Percentiles rank a stretch among this genome's conserved stretches.
phyloP scores from a whole-genome alignment of 2,329 filamentous ascomycete species.

The Cercospora sp. region DNA sequence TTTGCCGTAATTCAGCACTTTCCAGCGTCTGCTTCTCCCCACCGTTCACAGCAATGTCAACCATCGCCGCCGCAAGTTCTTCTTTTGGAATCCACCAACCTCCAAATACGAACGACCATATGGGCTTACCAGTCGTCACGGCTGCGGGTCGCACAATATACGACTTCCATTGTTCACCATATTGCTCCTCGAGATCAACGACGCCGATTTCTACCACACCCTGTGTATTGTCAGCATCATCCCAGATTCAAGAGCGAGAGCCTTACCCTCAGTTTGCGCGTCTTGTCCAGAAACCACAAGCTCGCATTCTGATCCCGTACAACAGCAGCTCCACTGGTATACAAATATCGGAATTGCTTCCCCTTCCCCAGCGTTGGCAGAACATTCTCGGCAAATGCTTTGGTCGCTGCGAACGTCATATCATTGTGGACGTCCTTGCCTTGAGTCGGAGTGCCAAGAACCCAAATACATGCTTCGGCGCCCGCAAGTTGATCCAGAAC shows the following conservation, averaged over 20 bases:
- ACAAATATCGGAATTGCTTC: conserved; percentile 42
- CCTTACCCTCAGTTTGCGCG: conserved; percentile 35
- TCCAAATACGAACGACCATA: conserved; percentile 15
- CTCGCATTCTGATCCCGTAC: conserved; percentile 38
- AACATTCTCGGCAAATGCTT: conserved; percentile 34
- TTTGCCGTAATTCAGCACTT: conserved; percentile 24
- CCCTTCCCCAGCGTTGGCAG: conserved; percentile 23
- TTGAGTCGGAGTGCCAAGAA: conserved; percentile 29
- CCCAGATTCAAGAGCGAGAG: background rate
- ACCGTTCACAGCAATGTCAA: conserved; percentile 27
- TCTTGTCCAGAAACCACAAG: conserved; percentile 38
- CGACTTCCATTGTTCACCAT: conserved; percentile 29
- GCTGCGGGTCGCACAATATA: conserved; percentile 31
- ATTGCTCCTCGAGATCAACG: conserved; percentile 28
- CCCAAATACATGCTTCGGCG: conserved; percentile 48
- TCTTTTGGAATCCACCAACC: conserved; percentile 26
- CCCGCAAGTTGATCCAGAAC: conserved; percentile 42
- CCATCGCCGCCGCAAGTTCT: conserved; percentile 28
- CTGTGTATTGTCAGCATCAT: conserved; percentile 6
- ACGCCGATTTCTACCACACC: conserved; percentile 35
- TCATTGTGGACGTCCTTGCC: conserved; percentile 39
- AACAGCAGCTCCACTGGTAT: conserved; percentile 38
- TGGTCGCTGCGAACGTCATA: conserved; percentile 38
- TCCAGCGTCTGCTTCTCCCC: conserved; percentile 22
- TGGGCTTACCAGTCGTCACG: conserved; percentile 24